Evolutionary conservation across 2,329 filamentous ascomycete genomes (phyloP).

Genomic region (Colletotrichum orchidophilum): DNA sequence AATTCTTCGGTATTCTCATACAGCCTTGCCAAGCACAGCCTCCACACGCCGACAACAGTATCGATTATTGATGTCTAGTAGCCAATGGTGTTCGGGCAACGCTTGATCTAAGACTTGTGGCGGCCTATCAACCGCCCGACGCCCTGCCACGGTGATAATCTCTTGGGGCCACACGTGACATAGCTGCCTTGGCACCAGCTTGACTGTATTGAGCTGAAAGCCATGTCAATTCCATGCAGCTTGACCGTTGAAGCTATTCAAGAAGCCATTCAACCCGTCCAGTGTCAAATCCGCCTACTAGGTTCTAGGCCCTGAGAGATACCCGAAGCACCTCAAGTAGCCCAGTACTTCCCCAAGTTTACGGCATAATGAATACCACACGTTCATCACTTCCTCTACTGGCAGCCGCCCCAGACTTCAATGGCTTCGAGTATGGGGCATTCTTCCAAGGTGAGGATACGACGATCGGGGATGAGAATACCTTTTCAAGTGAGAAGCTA

Average conservation of each 20-base stretch:
- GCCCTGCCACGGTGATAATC: conserved; percentile 36
- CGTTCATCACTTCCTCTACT: conserved; percentile 35
- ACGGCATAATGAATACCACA: conserved; percentile 7
- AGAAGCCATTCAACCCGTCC: neutral
- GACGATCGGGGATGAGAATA: conserved; percentile 36
- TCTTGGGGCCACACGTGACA: conserved; percentile 18
- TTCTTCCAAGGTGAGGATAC: conserved; percentile 45
- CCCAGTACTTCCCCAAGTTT: neutral
- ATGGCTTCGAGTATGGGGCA: conserved; percentile 49
- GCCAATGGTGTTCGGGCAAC: conserved; percentile 12
- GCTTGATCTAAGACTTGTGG: conserved; percentile 12
- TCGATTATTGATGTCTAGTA: neutral
- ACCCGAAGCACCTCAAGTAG: no score
- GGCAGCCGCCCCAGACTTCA: conserved; percentile 40
- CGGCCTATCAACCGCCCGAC: conserved; percentile 45
- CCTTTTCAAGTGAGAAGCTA: conserved; percentile 36
- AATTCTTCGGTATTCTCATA: neutral
- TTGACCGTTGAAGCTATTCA: conserved; percentile 5
- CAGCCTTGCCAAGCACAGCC: conserved; percentile 15
- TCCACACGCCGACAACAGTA: neutral
- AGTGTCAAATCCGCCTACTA: neutral
- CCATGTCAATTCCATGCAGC: neutral
- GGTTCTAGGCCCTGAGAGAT: neutral
- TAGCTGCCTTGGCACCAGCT: neutral
- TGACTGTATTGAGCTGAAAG: conserved; percentile 1